phyloP scores from a whole-genome alignment of 768 basidiomycete genomes.

The Infundibulicybe gibba region DNA sequence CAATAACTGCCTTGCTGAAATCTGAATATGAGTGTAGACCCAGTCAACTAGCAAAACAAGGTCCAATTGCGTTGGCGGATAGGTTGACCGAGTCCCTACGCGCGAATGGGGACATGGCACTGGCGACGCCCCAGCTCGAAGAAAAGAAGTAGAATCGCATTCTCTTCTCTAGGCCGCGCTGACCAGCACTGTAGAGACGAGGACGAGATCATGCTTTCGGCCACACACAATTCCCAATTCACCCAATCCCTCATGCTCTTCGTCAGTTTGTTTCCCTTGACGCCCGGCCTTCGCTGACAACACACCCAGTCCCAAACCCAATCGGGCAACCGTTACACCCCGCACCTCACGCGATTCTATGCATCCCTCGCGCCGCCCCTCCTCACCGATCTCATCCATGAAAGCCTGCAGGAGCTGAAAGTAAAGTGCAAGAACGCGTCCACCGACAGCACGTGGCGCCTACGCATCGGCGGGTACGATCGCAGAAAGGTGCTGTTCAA shows the following conservation, averaged over 20 bases:
- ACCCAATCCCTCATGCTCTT: constrained; percentile 80
- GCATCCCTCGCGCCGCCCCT: constrained; percentile 49
- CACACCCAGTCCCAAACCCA: constrained; percentile 74
- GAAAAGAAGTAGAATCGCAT: constrained; percentile 22
- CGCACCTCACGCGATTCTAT: constrained; percentile 82
- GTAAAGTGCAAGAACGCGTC: constrained; percentile 48
- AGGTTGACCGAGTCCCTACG: constrained; percentile 68
- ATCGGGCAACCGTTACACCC: constrained; percentile 65
- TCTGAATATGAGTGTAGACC: constrained; percentile 39
- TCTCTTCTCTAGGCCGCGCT: not conserved
- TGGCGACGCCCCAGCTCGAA: constrained; percentile 57
- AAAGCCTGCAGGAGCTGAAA: constrained; percentile 42
- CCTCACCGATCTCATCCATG: constrained; percentile 51
- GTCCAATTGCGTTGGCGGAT: constrained; percentile 55
- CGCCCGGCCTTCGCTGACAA: not conserved
- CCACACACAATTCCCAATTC: constrained; percentile 63
- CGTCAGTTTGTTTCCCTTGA: constrained; percentile 40
- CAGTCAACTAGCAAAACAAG: constrained; percentile 60
- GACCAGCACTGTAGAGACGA: constrained; percentile 1
- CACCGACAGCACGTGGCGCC: constrained; percentile 21
- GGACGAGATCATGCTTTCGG: constrained; percentile 58
- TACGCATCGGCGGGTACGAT: constrained; percentile 72
- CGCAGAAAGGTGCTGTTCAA: constrained; percentile 60
- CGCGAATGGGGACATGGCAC: constrained; percentile 67
- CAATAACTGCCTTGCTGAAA: not conserved